phyloP scores from a whole-genome alignment of 306 rosid species.

The Rubus parviflorus region DNA sequence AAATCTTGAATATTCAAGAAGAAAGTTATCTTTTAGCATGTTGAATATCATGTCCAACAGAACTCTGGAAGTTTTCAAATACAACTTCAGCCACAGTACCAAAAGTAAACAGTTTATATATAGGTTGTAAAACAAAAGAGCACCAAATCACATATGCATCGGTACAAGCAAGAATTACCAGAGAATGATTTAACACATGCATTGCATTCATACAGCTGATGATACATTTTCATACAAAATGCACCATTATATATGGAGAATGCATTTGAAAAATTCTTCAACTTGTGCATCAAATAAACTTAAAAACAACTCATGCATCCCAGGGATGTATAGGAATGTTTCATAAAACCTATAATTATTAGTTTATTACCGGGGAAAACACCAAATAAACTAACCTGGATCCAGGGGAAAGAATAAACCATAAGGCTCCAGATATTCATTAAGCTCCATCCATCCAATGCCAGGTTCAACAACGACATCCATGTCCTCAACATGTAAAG shows the following conservation, averaged over 20 bases:
- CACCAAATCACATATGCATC: background rate
- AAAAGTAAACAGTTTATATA: background rate
- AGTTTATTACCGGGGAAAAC: background rate
- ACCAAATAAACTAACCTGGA: conserved; percentile 65
- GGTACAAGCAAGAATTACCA: background rate
- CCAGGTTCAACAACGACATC: conserved; percentile 98
- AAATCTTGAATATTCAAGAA: background rate
- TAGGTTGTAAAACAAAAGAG: background rate
- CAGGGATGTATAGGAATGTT: background rate
- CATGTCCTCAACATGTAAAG: conserved; percentile 87
- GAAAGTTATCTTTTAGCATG: background rate
- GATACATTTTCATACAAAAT: background rate
- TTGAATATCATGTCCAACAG: background rate
- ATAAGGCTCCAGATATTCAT: conserved; percentile 87
- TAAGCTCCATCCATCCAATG: conserved; percentile 97
- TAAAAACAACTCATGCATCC: background rate
- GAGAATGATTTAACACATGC: background rate
- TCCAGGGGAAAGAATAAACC: conserved; percentile 98
- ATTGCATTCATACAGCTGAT: background rate
- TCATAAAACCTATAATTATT: background rate
- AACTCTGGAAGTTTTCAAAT: background rate
- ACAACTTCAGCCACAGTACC: background rate
- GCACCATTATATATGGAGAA: background rate
- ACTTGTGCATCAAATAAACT: background rate
- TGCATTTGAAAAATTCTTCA: conserved; percentile 2